Conservation (phyloP, 2,329 filamentous ascomycete genomes). For the Colletotrichum brevisporum region DNA sequence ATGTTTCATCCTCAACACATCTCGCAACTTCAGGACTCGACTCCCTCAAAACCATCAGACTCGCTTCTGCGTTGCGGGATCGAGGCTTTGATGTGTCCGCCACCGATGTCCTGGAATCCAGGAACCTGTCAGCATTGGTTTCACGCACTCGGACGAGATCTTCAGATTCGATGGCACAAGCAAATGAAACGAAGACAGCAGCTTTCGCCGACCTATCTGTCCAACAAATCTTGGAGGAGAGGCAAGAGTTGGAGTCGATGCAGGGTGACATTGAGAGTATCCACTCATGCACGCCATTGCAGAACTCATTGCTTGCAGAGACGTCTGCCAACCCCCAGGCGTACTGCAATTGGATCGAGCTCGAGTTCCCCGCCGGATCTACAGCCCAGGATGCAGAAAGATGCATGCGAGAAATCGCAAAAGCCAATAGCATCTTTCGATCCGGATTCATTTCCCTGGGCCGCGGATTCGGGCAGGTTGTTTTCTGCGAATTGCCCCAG, state of each 20-base stretch:
- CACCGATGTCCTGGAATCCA: constrained; percentile 72
- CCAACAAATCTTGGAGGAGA: neutral
- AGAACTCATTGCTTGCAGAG: constrained; percentile 85
- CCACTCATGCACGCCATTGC: constrained; percentile 79
- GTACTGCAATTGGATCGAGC: constrained; percentile 85
- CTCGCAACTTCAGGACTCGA: constrained; percentile 74
- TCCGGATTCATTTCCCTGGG: constrained; percentile 77
- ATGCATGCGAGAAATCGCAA: constrained; percentile 65
- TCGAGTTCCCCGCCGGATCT: constrained; percentile 65
- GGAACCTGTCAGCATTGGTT: constrained; percentile 47
- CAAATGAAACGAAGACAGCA: neutral
- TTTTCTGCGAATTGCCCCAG: constrained; percentile 69
- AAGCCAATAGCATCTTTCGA: constrained; percentile 76
- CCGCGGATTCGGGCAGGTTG: constrained; percentile 71
- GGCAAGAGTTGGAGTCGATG: neutral
- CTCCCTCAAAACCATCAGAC: constrained; percentile 63
- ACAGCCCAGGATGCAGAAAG: constrained; percentile 56
- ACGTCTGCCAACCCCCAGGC: constrained; percentile 70
- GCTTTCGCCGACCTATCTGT: constrained; percentile 8
- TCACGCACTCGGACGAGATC: neutral
- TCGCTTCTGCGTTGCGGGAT: constrained; percentile 75
- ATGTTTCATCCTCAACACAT: constrained; percentile 54
- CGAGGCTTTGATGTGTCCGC: constrained; percentile 70
- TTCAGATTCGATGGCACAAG: constrained; percentile 19
- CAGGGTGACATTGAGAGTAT: constrained; percentile 54